These are phyloP conservation scores for Colletotrichum salicis DNA, from an alignment of 2,329 filamentous ascomycete genomes.

Conservation along the genomic window DNA sequence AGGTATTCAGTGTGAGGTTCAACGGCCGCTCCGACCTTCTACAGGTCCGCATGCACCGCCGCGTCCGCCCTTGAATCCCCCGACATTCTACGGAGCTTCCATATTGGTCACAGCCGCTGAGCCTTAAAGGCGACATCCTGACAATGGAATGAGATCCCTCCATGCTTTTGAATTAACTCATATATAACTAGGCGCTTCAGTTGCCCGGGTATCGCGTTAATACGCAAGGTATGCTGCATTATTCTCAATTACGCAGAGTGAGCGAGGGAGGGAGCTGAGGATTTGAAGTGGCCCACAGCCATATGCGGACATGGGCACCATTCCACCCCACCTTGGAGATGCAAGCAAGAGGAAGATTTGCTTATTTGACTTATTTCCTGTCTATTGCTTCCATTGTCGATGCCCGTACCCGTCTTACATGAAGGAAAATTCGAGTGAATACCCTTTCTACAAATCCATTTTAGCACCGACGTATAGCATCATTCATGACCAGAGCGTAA, in stretches of 20 bases:
- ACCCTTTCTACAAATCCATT: slow-evolving; percentile 24
- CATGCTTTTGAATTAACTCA: too few relatives aligned
- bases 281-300: background rate
- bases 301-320: background rate
- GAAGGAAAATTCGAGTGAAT: slow-evolving; percentile 7
- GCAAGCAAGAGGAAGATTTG: background rate
- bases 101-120: slow-evolving; percentile 22
- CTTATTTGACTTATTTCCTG: slow-evolving; percentile 19
- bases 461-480: slow-evolving; percentile 32
- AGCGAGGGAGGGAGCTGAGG: background rate
- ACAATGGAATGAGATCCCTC: background rate
- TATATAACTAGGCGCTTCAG: background rate
- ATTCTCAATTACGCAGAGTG: background rate
- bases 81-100: slow-evolving; percentile 25
- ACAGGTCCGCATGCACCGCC: background rate
- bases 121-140: background rate
- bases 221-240: background rate
- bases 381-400: slow-evolving; percentile 14
- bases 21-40: background rate
- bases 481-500: slow-evolving; percentile 31
- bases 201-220: background rate
- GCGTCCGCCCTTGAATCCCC: slow-evolving; percentile 5
- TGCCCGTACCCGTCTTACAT: slow-evolving; percentile 6
- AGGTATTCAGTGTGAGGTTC: too few relatives aligned
- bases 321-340: background rate